These are phyloP conservation scores for Ambrosia hybrid DNA, from an alignment of 140 eudicot species.

Conservation along the genomic window DNA sequence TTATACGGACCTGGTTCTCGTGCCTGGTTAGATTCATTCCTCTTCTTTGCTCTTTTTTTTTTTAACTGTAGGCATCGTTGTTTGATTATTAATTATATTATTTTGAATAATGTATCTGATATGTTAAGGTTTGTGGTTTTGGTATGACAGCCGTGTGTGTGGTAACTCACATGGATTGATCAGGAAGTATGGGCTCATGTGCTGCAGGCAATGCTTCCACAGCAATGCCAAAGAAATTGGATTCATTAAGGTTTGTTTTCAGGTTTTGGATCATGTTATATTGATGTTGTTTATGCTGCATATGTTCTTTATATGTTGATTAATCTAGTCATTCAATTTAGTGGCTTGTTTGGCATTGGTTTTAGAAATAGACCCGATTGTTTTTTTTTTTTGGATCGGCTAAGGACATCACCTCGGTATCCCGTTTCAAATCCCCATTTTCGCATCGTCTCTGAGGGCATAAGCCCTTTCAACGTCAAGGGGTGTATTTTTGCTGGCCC, in stretches of 20 bases:
- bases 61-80: neutral
- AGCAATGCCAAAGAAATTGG: constrained; percentile 73
- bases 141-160: constrained; percentile 55
- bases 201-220: constrained; percentile 77
- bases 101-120: neutral
- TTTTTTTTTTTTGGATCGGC: too few species aligned
- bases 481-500: too few species aligned
- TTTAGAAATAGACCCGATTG: too few species aligned
- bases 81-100: neutral
- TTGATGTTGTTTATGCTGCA: neutral
- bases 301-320: neutral
- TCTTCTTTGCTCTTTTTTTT: neutral
- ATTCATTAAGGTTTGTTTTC: constrained; percentile 52
- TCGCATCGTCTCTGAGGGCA: too few species aligned
- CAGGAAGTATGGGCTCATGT: constrained; percentile 69
- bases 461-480: too few species aligned
- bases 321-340: too few species aligned
- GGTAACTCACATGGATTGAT: constrained; percentile 72
- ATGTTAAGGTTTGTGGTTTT: neutral
- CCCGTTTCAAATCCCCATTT: too few species aligned
- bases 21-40: constrained; percentile 37
- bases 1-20: constrained; percentile 64
- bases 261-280: neutral
- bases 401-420: too few species aligned
- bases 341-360: too few species aligned